Base-by-base conservation (phyloP, 2,329 filamentous ascomycete genomes). In the Aspergillus viridinutans region DNA sequence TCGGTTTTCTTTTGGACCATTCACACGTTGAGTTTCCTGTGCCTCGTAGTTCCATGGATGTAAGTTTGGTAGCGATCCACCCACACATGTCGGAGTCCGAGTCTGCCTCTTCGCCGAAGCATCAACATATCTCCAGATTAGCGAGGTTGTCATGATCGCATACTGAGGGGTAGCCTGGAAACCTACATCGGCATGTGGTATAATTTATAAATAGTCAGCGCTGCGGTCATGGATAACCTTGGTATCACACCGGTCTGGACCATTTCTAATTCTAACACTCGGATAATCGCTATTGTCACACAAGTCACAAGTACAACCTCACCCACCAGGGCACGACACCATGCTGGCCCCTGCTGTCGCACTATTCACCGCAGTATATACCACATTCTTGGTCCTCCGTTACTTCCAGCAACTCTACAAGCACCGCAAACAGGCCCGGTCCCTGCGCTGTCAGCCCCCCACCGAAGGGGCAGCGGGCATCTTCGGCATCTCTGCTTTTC, bases 401-500 rank as follows among this genome's bases (percentile, higher is more conserved):
- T 63, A 61, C 56, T 40, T 71, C 28, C 57, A 54, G 4, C 62
- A 66, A 25, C 53, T 60, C 21, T 58, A 64, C 50, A 58, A 63
- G 9, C 66, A 67, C 43, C 64, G 63, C 53, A 62, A 57, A 57
- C 61, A 65, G 25, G 58, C 69, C 25, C 67, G 67, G 54, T 59
- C 67, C 8, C 60, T 67, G 43, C 49, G 62, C 49, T 73, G 71
- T 23, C 56, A 70, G 17, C 62, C 66, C 20, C 50, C 66, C 4
- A 7, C 58, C 0, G 8, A 38, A 9, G 58, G 63, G 1, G 14
- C 45, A 1, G 52, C 64, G 0, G 55, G 49, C 1, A 59, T 68
- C 42, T 61, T 66, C 7, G 71, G 71, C 0, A 64, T 73, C 26
- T 58, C 62, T 0, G 54, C 55, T 0, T 72, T 72, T 29, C 28